Evolutionary conservation across 805 yeast genomes (phyloP).

Genomic region (Schwanniomyces yamadae): DNA sequence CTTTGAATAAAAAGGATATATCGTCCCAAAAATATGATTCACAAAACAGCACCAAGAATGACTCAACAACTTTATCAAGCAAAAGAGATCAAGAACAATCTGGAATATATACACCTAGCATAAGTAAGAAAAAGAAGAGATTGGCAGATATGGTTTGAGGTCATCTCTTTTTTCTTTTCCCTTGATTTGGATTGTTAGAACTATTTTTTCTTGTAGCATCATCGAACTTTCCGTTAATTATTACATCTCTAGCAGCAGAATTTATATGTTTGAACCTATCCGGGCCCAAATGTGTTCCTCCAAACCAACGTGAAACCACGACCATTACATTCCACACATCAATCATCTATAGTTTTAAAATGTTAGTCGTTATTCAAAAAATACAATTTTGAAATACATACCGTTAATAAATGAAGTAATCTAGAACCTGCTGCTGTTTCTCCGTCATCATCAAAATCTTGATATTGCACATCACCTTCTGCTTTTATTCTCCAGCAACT

Average conservation of each 20-base stretch:
- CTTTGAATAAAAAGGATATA: no score
- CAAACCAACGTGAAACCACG: constrained; percentile 89
- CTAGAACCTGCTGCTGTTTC: constrained; percentile 95
- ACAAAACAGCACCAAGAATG: no score
- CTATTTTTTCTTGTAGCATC: constrained; percentile 16
- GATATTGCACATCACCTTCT: constrained; percentile 55
- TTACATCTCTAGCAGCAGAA: constrained; percentile 81
- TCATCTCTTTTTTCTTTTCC: constrained; percentile 11
- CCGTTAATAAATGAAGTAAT: constrained; percentile 71
- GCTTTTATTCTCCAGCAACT: constrained; percentile 77
- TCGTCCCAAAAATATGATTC: no score
- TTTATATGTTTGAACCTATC: constrained; percentile 94
- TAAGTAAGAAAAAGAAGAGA: constrained; percentile 13
- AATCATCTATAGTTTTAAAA: constrained; percentile 45
- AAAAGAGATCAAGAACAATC: no score
- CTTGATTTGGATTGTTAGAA: constrained; percentile 15
- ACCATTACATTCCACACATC: constrained; percentile 84
- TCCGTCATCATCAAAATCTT: constrained; percentile 96
- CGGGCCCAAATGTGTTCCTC: constrained; percentile 89
- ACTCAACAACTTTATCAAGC: background rate
- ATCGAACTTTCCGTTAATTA: constrained; percentile 59
- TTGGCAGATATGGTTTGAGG: constrained; percentile 5
- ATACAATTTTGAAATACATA: constrained; percentile 23
- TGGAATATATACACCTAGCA: no score
- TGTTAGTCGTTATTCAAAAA: constrained; percentile 22